Evolutionary conservation across 2,329 filamentous ascomycete genomes (phyloP), one percentile per base, ranked within the genome.

Genomic region (Fusarium compactum): DNA sequence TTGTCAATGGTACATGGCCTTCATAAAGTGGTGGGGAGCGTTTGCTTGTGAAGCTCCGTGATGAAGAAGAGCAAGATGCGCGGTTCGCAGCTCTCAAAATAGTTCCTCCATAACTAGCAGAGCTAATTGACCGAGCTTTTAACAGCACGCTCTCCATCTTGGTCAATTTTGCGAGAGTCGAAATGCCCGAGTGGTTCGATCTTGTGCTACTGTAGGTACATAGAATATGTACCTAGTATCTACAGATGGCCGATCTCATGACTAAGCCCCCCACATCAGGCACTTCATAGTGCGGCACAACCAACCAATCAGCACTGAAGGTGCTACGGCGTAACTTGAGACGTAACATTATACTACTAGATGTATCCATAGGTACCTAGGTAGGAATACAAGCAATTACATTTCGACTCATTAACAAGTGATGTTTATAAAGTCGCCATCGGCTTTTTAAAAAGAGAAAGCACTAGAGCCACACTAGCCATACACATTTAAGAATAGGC

Each of bases 1-100:
- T 82, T 10, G 92, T 97, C 58, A 99, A 87, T 38, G 95, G 96
- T 32, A 98, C 90, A 87, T 99, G 96, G 80, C 94, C 94, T 2
- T 92, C 90, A 83, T 98, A 98, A 76, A 93, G 96, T 61, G 94
- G 93, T 27, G 88, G 87, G 53, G 95, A 95, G 9, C 96, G 92
- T 80, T 92, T 92, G 68, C 94, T 89, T 45, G 95, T 97, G 84
- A 98, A 97, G 60, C 58, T 73, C 50, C 78, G 72, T 44, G 70
- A 68, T 10, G 69, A 53, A 3, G 69, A 59, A 29, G 59, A 73
- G 46, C 60, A 71, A 8, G 69, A 67, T 18, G 69, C 65, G 45
- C 76, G 76, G 16, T 62, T 62, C 18, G 61, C 55, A n/a, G 72
- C 58, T 24, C 72, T 74, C 25, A 76, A 22, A 7, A 70, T 16